Evolutionary conservation across 1,139 yeast genomes (phyloP).

Genomic region (Geotrichum carabidarum): DNA sequence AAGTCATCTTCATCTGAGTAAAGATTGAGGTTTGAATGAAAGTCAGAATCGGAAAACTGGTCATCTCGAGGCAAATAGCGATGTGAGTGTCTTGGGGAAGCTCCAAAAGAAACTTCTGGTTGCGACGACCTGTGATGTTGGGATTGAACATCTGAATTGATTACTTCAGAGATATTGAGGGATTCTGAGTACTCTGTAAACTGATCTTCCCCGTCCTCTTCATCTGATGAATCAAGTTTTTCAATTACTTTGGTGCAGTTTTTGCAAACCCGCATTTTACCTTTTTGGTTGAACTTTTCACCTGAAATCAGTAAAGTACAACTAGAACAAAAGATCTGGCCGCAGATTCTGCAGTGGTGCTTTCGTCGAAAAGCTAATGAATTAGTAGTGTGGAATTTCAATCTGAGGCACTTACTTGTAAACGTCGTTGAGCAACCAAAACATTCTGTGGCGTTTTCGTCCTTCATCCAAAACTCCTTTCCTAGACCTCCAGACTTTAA

Average conservation of each 20-base stretch:
- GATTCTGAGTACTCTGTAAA: constrained; percentile 13
- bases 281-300: constrained; percentile 60
- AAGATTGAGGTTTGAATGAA: neutral
- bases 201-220: constrained; percentile 21
- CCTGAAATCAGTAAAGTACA: constrained; percentile 81
- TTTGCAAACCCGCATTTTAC: constrained; percentile 72
- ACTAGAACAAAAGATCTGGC: constrained; percentile 87
- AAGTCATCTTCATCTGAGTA: constrained; percentile 16
- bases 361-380: constrained; percentile 62
- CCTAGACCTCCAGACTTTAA: constrained; percentile 33
- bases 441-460: constrained; percentile 77
- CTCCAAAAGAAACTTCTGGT: constrained; percentile 26
- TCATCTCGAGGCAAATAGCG: constrained; percentile 7
- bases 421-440: constrained; percentile 70
- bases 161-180: constrained; percentile 10
- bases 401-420: constrained; percentile 38
- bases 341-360: constrained; percentile 94
- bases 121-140: constrained; percentile 10
- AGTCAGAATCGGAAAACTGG: constrained; percentile 11
- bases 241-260: constrained; percentile 64
- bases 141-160: constrained; percentile 10
- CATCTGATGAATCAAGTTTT: constrained; percentile 30
- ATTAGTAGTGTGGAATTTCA: constrained; percentile 7
- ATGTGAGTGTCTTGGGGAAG: constrained; percentile 6
- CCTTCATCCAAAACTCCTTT: constrained; percentile 86